Base-by-base conservation (phyloP, 345 rosid genomes). In the Eucalyptus marginata region DNA sequence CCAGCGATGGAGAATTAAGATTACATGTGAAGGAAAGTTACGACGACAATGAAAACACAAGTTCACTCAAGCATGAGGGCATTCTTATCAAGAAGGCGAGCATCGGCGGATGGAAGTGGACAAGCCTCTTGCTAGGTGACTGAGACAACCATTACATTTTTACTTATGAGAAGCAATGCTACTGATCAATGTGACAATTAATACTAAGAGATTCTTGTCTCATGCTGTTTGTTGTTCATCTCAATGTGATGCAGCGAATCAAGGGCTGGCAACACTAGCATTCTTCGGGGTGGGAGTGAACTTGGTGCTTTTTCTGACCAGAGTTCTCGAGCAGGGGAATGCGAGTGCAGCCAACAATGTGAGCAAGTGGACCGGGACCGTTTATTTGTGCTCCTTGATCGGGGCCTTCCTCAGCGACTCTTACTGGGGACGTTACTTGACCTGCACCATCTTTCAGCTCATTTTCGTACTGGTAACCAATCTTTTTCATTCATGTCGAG, bases 321-420 rank as follows among this genome's bases (percentile, higher is more conserved):
- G 91, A 25, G 89, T 89, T 47, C 88, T 89, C 1, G 87, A 85
- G 16, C 85, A 89, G 86, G 87, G 62, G 40, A 89, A 89, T 12
- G 89, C 91, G 1, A 83, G n/a, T 50, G 91, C 91, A 1, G 91
- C 91, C 49, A 89, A 89, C 47, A 89, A 81, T 44, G 84, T 89
- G 43, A 89, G 91, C 89, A 89, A 81, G 89, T 89, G 91, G 91
- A 89, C 91, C 15, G 91, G 89, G 24, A 89, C 91, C 6, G 91
- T 89, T 13, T 89, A 89, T 50, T 64, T 89, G 14, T 89, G 87
- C 80, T 89, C 91, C 25, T 88, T 89, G 49, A 58, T 87, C 52
- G 89, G 91, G 10, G 91, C 91, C 16, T 89, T 89, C 84, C 89
- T 89, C 43, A 89, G 91, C 31, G 91, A 89, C 36, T 89, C 89